A percentile compares a stretch with the other conserved stretches of the same genome.
phyloP scores from a whole-genome alignment of 805 yeast genomes.

The Myxozyma neotropica region DNA sequence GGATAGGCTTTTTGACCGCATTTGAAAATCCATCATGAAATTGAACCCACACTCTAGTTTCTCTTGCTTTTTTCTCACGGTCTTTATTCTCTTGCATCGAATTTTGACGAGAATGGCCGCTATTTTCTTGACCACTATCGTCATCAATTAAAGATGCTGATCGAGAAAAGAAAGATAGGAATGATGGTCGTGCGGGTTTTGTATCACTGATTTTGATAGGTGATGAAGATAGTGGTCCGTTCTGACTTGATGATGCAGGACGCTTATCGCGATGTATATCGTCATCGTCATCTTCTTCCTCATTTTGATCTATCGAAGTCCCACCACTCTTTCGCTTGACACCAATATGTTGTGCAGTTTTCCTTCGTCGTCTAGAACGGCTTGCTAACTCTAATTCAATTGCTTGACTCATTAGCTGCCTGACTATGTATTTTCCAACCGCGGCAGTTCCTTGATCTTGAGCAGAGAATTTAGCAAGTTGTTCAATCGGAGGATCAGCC shows the following conservation, averaged over 20 bases:
- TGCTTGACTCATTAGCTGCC: slow-evolving; percentile 24
- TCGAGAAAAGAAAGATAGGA: slow-evolving; percentile 5
- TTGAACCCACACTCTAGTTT: slow-evolving; percentile 66
- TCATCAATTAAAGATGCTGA: neutral
- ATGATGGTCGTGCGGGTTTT: slow-evolving; percentile 1
- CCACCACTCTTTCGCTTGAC: slow-evolving; percentile 1
- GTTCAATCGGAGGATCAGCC: slow-evolving; percentile 45
- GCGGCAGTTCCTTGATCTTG: slow-evolving; percentile 19
- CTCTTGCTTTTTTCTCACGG: slow-evolving; percentile 11
- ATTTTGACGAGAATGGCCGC: slow-evolving; percentile 4
- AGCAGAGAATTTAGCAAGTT: slow-evolving; percentile 29
- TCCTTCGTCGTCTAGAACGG: neutral
- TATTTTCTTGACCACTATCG: neutral
- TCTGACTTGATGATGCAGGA: neutral
- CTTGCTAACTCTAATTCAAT: slow-evolving; percentile 1
- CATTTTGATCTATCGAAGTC: neutral
- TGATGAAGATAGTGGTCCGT: neutral
- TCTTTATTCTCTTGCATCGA: slow-evolving; percentile 17
- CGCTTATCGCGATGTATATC: slow-evolving; percentile 1
- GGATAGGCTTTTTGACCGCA: slow-evolving; percentile 78
- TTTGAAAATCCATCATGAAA: slow-evolving; percentile 87
- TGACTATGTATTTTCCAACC: slow-evolving; percentile 15
- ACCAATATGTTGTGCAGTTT: neutral
- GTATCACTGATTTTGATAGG: neutral
- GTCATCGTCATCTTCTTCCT: neutral